Base-by-base conservation (phyloP, 1,284 basidiomycete species). In the Naganishia albida region DNA sequence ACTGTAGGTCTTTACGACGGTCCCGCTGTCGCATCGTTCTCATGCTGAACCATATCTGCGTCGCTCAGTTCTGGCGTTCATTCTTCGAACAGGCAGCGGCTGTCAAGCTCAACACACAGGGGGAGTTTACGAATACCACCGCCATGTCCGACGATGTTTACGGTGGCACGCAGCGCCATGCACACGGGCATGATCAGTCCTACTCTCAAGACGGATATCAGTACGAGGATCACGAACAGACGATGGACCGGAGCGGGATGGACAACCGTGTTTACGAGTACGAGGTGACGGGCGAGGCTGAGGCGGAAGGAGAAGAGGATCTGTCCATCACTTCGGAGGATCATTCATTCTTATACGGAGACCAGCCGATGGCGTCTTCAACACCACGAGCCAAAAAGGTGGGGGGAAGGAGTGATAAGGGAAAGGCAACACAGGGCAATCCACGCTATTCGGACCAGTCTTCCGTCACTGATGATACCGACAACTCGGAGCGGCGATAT, bases 51-150 rank as follows among this genome's bases (percentile, higher is more conserved):
- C 30, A 15, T 25, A 42, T 0, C 1, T 48, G 15, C 51, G 7
- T 3, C 23, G 53, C 16, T n/a, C 69, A 93, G 88, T 96, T 96
- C 77, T 97, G 93, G 93, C 87, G 88, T n/a, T 88, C 88, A 1
- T 97, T 97, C 82, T 97, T 91, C 75, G 91, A 94, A 74, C 85
- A 88, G 70, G 91, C 92, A 6, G 92, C 93, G 1, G 87, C 92
- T 71, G 88, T 93, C 46, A 86, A 87, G 48, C 88, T 93, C 57
- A 87, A 88, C 23, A 85, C 86, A 10, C 83, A 84, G 63, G 87
- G 87, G 39, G 86, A 90, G 63, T 82, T 86, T 26, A 66, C 68
- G 15, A 52, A 62, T 16, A 55, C 68, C 3, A 59, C 63, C 16
- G 71, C 65, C 2, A 23, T 38, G 13, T 63, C 60, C 13, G 51